Conservation (phyloP, 2,329 filamentous ascomycete species). For the Herpotrichia juniperi region DNA sequence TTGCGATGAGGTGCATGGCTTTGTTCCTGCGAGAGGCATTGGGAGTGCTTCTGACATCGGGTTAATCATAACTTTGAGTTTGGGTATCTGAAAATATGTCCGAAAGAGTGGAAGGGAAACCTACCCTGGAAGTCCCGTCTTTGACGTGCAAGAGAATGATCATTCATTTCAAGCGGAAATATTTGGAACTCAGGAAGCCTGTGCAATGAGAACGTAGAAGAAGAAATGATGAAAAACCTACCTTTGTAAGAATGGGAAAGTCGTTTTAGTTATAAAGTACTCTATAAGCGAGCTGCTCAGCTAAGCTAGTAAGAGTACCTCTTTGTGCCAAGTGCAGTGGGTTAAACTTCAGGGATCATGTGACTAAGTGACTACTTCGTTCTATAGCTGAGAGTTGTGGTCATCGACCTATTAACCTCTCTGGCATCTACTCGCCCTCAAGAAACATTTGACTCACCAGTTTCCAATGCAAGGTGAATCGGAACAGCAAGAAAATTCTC, state of each 20-base stretch:
- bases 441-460: not conserved
- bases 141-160: conserved; percentile 8
- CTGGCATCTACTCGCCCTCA: not conserved
- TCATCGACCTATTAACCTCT: too few relatives aligned
- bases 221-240: not conserved
- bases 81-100: not conserved
- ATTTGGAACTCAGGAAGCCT: not conserved
- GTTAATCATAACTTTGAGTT: not conserved
- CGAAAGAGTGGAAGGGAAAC: too few relatives aligned
- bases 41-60: not conserved
- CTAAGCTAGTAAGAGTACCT: too few relatives aligned
- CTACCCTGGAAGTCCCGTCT: conserved; percentile 8
- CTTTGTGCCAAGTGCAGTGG: not conserved
- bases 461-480: too few relatives aligned
- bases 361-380: too few relatives aligned
- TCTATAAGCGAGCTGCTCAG: too few relatives aligned
- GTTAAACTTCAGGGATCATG: too few relatives aligned
- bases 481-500: too few relatives aligned
- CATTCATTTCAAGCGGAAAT: not conserved
- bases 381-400: too few relatives aligned
- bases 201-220: not conserved
- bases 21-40: not conserved
- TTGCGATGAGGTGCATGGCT: not conserved
- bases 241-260: not conserved
- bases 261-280: too few relatives aligned